Evolutionary conservation across 176 grass and related monocot species (phyloP).

Genomic region (Poa pratensis): DNA sequence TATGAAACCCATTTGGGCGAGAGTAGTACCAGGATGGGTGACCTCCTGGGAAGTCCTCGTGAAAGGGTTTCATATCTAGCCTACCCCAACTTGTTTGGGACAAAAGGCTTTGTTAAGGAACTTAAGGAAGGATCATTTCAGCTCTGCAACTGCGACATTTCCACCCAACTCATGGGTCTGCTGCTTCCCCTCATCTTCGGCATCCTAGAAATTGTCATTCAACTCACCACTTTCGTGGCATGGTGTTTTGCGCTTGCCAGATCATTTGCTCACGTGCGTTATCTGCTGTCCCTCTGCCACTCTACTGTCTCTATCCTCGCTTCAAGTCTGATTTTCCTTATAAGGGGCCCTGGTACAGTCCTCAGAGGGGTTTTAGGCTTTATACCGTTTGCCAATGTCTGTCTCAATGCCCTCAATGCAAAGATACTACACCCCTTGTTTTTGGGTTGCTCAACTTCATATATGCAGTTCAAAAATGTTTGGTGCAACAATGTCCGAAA

Average conservation of each 20-base stretch:
- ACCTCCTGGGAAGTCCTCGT: too few relatives aligned
- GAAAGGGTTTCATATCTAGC: too few relatives aligned
- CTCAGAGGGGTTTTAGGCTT: constrained; percentile 14
- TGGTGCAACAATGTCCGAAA: constrained; percentile 18
- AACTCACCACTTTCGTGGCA: constrained; percentile 27
- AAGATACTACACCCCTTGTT: constrained; percentile 32
- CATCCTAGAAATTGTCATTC: constrained; percentile 25
- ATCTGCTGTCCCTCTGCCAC: constrained; percentile 7
- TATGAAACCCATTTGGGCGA: too few relatives aligned
- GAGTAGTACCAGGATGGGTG: too few relatives aligned
- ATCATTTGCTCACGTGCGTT: constrained; percentile 5
- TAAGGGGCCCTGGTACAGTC: background rate
- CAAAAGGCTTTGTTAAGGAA: too few relatives aligned
- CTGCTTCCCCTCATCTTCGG: constrained; percentile 22
- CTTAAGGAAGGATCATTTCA: too few relatives aligned
- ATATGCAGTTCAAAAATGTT: constrained; percentile 44
- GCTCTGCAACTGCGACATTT: constrained; percentile 37
- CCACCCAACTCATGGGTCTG: background rate
- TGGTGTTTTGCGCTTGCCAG: constrained; percentile 41
- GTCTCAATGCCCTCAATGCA: constrained; percentile 1
- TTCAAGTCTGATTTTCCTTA: too few relatives aligned
- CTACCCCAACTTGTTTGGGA: too few relatives aligned
- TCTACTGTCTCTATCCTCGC: background rate
- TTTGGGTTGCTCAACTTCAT: constrained; percentile 35
- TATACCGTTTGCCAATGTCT: constrained; percentile 25